These are phyloP conservation scores for Chlorella ohadii DNA, from an alignment of 139 green algal species.

Conservation along the genomic window DNA sequence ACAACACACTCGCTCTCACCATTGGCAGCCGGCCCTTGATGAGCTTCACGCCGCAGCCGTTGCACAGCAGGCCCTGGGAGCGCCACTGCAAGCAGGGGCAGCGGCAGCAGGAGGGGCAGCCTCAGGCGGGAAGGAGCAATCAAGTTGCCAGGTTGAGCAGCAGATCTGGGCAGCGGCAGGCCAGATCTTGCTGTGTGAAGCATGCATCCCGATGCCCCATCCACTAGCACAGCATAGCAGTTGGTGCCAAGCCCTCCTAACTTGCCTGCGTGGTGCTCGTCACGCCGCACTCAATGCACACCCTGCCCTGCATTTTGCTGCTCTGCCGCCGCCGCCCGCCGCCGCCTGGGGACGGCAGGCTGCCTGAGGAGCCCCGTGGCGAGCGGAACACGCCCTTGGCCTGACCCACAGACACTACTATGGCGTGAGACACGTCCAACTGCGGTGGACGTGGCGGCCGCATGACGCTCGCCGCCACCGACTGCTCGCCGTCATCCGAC, in stretches of 20 bases:
- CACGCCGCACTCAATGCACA: constrained; percentile 26
- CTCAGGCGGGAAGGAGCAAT: too few relatives aligned
- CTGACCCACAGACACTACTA: background rate
- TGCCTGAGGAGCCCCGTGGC: background rate
- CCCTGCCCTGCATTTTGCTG: constrained; percentile 16
- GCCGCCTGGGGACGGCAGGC: background rate
- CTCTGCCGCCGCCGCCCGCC: background rate
- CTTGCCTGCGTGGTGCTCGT: constrained; percentile 14
- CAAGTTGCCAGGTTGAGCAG: background rate
- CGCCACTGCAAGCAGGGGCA: constrained; percentile 10
- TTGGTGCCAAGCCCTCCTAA: too few relatives aligned
- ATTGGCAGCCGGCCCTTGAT: constrained; percentile 33
- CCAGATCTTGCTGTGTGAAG: background rate
- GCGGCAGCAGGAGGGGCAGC: background rate
- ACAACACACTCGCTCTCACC: background rate
- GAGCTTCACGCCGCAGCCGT: constrained; percentile 23
- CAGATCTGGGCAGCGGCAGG: background rate
- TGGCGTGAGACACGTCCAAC: background rate
- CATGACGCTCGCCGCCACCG: background rate
- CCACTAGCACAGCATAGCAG: too few relatives aligned
- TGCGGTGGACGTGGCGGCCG: constrained; percentile 6
- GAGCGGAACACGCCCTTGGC: constrained; percentile 8
- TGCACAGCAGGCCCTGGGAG: constrained; percentile 34
- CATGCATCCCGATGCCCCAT: too few relatives aligned
- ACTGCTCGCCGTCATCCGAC: background rate